Conservation (phyloP, 805 yeast genomes). For the Sugiyamaella chiloensis region DNA sequence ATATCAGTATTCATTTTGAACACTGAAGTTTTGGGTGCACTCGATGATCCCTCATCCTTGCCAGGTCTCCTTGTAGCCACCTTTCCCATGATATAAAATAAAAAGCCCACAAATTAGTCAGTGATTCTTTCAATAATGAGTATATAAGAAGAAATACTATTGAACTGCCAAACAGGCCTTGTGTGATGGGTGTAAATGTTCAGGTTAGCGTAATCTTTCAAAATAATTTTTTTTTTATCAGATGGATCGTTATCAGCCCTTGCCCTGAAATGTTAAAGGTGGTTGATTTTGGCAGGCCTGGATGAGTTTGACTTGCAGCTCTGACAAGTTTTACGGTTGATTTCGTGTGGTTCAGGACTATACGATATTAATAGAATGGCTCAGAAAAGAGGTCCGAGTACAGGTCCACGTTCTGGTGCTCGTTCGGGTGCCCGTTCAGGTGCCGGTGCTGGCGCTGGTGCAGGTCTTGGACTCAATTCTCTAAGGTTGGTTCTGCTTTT, state of each 20-base stretch:
- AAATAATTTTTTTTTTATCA: not conserved
- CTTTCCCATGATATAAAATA: constrained; percentile 36
- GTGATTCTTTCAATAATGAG: not conserved
- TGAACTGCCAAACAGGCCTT: too few species aligned
- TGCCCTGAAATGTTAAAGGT: not conserved
- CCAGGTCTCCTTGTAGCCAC: constrained; percentile 27
- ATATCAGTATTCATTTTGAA: constrained; percentile 95
- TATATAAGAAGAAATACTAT: not conserved
- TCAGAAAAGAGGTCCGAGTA: too few species aligned
- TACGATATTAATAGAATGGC: too few species aligned
- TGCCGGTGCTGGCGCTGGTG: too few species aligned
- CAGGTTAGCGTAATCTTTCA: too few species aligned
- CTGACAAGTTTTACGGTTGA: not conserved
- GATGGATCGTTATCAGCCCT: not conserved
- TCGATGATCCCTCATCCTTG: constrained; percentile 16
- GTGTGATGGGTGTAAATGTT: too few species aligned
- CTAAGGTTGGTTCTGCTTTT: not conserved
- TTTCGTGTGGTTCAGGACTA: too few species aligned
- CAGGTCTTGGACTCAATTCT: constrained; percentile 1
- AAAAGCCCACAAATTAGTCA: not conserved
- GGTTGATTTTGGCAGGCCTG: not conserved
- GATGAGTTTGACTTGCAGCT: not conserved
- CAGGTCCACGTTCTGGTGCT: too few species aligned
- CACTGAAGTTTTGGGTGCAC: constrained; percentile 44
- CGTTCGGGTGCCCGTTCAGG: too few species aligned